Percentiles rank a stretch among this genome's conserved stretches.
These are phyloP conservation scores for Mycena albidolilacea DNA, from an alignment of 768 basidiomycete genomes.

Conservation along the genomic window DNA sequence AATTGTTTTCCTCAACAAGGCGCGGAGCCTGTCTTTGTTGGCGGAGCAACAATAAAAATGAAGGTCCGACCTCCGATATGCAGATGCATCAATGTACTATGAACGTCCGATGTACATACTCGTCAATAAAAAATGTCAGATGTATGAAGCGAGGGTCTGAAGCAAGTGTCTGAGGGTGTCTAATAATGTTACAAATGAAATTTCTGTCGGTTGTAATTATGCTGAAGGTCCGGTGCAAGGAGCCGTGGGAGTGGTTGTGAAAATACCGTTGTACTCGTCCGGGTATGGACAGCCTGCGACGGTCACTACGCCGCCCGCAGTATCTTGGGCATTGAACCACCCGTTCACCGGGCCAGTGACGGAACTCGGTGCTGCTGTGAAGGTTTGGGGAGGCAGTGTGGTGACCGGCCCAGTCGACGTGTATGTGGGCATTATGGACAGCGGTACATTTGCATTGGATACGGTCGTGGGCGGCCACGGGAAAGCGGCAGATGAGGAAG, in stretches of 20 bases:
- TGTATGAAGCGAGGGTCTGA: background rate
- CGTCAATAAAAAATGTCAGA: background rate
- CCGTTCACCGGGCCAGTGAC: conserved; percentile 65
- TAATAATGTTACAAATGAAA: conserved; percentile 5
- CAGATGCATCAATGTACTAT: conserved; percentile 13
- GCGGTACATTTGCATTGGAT: conserved; percentile 55
- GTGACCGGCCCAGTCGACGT: conserved; percentile 71
- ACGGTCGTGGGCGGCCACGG: conserved; percentile 71
- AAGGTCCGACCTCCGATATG: background rate
- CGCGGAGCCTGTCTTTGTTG: too few relatives aligned
- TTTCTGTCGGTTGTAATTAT: conserved; percentile 19
- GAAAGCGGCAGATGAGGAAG: conserved; percentile 57
- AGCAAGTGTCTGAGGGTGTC: background rate
- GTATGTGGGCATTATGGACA: conserved; percentile 70
- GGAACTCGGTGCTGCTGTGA: conserved; percentile 57
- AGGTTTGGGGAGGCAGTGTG: conserved; percentile 70
- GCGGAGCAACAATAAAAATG: background rate
- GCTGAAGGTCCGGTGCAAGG: conserved; percentile 46
- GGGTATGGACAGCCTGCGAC: conserved; percentile 72
- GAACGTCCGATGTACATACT: conserved; percentile 20
- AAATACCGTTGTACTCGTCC: conserved; percentile 54
- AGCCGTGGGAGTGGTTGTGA: conserved; percentile 42
- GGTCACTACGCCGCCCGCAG: conserved; percentile 58
- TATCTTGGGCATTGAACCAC: conserved; percentile 71
- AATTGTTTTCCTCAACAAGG: too few relatives aligned